Evolutionary conservation across 1,284 basidiomycete genomes (phyloP).

Genomic region (Leccinum pachyderme): DNA sequence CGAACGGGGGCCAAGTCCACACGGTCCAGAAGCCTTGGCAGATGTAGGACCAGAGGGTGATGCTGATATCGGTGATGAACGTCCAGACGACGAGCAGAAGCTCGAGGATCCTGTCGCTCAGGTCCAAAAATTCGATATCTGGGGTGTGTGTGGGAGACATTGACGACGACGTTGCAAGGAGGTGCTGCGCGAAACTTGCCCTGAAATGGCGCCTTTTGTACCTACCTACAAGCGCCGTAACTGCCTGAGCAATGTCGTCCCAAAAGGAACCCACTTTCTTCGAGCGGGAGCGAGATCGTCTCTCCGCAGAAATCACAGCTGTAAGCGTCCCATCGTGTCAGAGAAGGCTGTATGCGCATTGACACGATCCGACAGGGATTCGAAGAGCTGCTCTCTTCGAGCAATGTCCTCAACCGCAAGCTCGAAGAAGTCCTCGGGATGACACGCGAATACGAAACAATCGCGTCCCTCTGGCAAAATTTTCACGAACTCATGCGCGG

Average conservation of each 20-base stretch:
- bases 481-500: constrained; percentile 78
- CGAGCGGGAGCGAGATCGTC: constrained; percentile 71
- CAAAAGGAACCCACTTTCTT: constrained; percentile 63
- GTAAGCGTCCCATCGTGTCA: constrained; percentile 41
- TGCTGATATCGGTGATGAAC: constrained; percentile 8
- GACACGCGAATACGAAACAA: constrained; percentile 90
- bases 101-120: constrained; percentile 15
- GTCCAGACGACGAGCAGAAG: constrained; percentile 17
- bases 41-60: constrained; percentile 15
- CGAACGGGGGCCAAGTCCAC: constrained; percentile 29
- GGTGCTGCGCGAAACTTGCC: not conserved
- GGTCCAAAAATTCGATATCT: constrained; percentile 21
- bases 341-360: not conserved
- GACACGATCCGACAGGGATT: constrained; percentile 63
- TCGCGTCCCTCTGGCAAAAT: constrained; percentile 82
- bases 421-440: constrained; percentile 90
- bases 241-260: constrained; percentile 21
- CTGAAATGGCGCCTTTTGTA: not conserved
- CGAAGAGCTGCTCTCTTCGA: constrained; percentile 82
- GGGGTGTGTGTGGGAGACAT: constrained; percentile 22
- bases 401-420: constrained; percentile 88
- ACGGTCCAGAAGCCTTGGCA: constrained; percentile 6
- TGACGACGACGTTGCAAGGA: not conserved
- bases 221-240: not conserved
- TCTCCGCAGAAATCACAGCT: constrained; percentile 69